Evolutionary conservation across 257 asterid species (phyloP), one percentile per base, ranked within the genome.

Genomic region (Asclepias syriaca): DNA sequence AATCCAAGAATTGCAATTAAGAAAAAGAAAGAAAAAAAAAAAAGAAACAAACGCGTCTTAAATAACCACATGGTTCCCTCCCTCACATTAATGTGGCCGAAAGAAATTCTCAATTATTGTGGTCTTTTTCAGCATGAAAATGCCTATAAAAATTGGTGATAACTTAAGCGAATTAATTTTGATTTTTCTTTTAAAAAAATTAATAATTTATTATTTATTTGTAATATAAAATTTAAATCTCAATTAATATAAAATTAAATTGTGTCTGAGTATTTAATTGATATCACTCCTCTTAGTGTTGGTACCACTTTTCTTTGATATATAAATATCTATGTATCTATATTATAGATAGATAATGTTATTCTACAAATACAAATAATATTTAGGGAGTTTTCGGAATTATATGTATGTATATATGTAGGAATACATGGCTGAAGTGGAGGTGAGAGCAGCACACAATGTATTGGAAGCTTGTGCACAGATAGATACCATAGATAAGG

Each of bases 391-490:
- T 24, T 24, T 24, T 24, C 27, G 0, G 27, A 24, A 24, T 24
- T 24, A 24, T 24, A 24, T 24, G 27, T 24, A 24, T 39, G 9
- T 43, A 43, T 43, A 2, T 1, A 43, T 43, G 15, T 88, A 95
- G 98, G 99, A 90, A 84, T 77, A 72, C 58, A 85, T 87, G 96
- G 91, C 87, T 53, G 99, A 95, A 66, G 69, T 92, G 76, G 99
- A 95, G 78, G 98, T 88, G 18, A 88, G 97, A 77, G 99, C 98
- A 43, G 99, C 99, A 43, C 97, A 92, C 77, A 95, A 92, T 77
- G 97, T 90, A 78, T 53, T 95, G 84, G 99, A 95, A 85, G 99
- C 99, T 13, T 90, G 99, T 80, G 96, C 97, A 0, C 98, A 87
- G 70, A 95, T 97, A 21, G 89, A 86, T 68, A 88, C 93, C 73